Percentiles rank a stretch among this genome's conserved stretches.
phyloP scores from a whole-genome alignment of 1,284 basidiomycete species.

The Ustilago curta region DNA sequence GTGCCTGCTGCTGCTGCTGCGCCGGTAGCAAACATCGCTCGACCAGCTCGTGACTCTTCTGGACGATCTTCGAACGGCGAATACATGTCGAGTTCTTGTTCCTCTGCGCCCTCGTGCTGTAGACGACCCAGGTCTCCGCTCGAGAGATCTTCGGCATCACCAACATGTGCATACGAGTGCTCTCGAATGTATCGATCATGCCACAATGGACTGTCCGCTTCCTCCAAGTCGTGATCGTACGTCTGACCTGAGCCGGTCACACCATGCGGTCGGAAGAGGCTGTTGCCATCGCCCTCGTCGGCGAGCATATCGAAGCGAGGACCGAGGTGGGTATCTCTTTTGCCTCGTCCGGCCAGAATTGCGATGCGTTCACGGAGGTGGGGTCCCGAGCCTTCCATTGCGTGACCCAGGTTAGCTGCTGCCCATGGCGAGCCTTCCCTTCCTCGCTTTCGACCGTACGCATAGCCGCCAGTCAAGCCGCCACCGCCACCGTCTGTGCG shows the following conservation, averaged over 20 bases:
- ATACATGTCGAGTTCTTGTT: conserved; percentile 28
- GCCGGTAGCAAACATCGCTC: not conserved
- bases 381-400: conserved; percentile 61
- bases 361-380: conserved; percentile 58
- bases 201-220: conserved; percentile 23
- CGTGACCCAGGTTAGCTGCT: conserved; percentile 57
- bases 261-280: conserved; percentile 17
- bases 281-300: conserved; percentile 54
- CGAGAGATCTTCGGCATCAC: conserved; percentile 26
- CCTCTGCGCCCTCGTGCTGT: conserved; percentile 18
- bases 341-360: conserved; percentile 53
- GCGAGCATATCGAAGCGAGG: conserved; percentile 67
- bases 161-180: conserved; percentile 34
- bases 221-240: conserved; percentile 34
- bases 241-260: conserved; percentile 1
- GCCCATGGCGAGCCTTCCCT: conserved; percentile 41
- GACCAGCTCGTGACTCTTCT: conserved; percentile 4
- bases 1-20: not conserved
- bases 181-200: conserved; percentile 27
- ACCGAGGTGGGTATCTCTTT: conserved; percentile 21
- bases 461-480: conserved; percentile 16
- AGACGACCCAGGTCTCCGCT: conserved; percentile 34
- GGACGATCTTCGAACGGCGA: conserved; percentile 60
- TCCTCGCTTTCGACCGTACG: conserved; percentile 26
- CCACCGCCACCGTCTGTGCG: conserved; percentile 13